Evolutionary conservation across 1,284 basidiomycete genomes (phyloP), one percentile per base, ranked within the genome.

Genomic region (Tilletia walkeri): DNA sequence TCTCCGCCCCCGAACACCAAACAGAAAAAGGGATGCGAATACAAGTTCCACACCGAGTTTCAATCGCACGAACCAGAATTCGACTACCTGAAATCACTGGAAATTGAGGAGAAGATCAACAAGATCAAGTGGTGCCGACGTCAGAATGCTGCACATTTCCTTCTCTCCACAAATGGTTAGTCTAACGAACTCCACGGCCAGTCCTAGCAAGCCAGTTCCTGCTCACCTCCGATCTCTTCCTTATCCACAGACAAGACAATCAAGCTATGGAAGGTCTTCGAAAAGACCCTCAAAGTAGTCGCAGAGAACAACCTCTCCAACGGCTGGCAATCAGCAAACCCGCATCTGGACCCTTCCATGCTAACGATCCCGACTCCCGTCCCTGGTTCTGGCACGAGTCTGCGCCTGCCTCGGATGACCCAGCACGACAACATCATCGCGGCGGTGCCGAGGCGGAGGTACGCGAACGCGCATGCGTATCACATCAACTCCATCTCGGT

Each of bases 81-180:
- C 85, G 96, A 99, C 87, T 99, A 99, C 85, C 90, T 99, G 84
- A 99, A 99, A 88, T 96, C 94, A 41, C 88, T 99, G 78, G 96
- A 99, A 88, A 99, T 99, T 85, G 96, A 99, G 86, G 96, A 99
- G 88, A 99, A 99, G 90, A 99, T 99, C 88, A 99, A 99, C 88
- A 93, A 97, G 89, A 99, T 99, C 88, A 93, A 95, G 85, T 99
- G 96, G 96, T 98, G 95, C 88, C 94, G 91, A 87, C 89, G 96
- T 75, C 95, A 98, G 86, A 99, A 99, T 82, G 88, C 92, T 41
- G 94, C 96, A 63, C 96, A 99, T 85, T 98, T 99, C 86, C 86
- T 99, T 70, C 86, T 99, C 72, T 96, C 94, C 70, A 99, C 96
- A 56, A 99, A 99, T 83, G 80, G 78, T 80, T 69, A 59, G 78